Base-by-base conservation (phyloP, 768 basidiomycete genomes). In the Lentinula edodes region DNA sequence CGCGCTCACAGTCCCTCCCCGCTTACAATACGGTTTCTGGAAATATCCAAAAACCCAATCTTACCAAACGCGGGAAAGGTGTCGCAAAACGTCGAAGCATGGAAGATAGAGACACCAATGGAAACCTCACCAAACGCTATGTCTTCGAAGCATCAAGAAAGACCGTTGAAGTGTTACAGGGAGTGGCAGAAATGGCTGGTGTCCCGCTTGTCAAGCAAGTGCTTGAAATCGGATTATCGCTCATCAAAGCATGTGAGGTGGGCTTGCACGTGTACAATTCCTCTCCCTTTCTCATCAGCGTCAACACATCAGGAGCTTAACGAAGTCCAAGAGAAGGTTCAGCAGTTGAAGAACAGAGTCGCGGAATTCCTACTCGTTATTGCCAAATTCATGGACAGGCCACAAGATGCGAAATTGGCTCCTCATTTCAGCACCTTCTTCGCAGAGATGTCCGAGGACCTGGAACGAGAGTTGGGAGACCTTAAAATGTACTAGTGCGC, bases 221-320 rank as follows among this genome's bases (percentile, higher is more conserved):
- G 10, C 54, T 56, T 16, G 54, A 41, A 20, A 56, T 41, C 9
- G 54, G 54, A 41, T 56, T 56, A 20, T 41, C 32, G 20, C 34
- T 56, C 15, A 56, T 56, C 18, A 6, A 56, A 35, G 34, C 39
- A 56, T 56, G 54, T 35, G 54, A 56, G 54, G 54, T 56, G 38
- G 12, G 54, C 20, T 18, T 36, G 8, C 20, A 39, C 39, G 39
- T 41, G 39, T 41, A 51, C 48, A 20, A 10, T 10, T 51, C 32
- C 10, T 51, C 10, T 51, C 6, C 38, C 20, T 36, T 35, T n/a
- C 18, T 41, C 32, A 56, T 15, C 54, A 41, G 41, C 5, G 15
- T 13, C 32, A 56, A 13, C 8, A 35, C 41, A 15, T 34, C 54
- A 56, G 32, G 32, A 55, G 15, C 32, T 56, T 2, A 36, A 56